Conservation (phyloP, 2,329 filamentous ascomycete species). For the Pyricularia grisea region DNA sequence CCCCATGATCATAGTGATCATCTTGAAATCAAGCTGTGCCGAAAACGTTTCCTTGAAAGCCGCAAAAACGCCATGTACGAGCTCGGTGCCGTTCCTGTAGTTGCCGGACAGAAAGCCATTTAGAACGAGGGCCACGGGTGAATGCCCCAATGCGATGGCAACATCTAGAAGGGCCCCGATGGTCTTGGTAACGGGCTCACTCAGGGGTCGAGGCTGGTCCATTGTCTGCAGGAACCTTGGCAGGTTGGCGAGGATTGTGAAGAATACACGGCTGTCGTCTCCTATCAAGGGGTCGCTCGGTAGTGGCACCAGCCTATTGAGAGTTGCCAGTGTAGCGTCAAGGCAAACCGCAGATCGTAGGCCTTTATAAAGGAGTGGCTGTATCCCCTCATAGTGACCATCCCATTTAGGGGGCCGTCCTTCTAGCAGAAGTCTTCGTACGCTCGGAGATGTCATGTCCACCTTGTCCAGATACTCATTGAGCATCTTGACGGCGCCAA, state of each 20-base stretch:
- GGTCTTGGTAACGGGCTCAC: conserved; percentile 47
- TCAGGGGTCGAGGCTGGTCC: conserved; percentile 42
- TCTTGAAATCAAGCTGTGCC: conserved; percentile 71
- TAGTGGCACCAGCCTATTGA: conserved; percentile 70
- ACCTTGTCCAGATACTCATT: conserved; percentile 78
- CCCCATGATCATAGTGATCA: conserved; percentile 83
- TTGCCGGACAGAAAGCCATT: conserved; percentile 59
- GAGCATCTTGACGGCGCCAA: conserved; percentile 86
- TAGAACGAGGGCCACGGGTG: conserved; percentile 58
- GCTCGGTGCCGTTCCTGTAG: conserved; percentile 59
- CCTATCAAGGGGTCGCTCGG: conserved; percentile 77
- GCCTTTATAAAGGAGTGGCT: conserved; percentile 83
- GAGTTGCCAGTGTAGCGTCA: conserved; percentile 63
- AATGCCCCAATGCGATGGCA: conserved; percentile 62
- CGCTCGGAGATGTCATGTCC: conserved; percentile 61
- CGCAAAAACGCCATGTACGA: conserved; percentile 56
- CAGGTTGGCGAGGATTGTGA: conserved; percentile 83
- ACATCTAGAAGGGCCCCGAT: conserved; percentile 63
- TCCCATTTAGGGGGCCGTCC: conserved; percentile 83
- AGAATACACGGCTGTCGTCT: conserved; percentile 71
- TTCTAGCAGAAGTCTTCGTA: conserved; percentile 64
- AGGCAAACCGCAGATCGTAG: conserved; percentile 78
- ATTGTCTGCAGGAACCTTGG: conserved; percentile 75
- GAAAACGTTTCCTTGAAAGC: conserved; percentile 73
- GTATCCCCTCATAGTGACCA: conserved; percentile 76